These are phyloP conservation scores for Salvia rosmarinus DNA, from an alignment of 257 asterid species.

Conservation along the genomic window DNA sequence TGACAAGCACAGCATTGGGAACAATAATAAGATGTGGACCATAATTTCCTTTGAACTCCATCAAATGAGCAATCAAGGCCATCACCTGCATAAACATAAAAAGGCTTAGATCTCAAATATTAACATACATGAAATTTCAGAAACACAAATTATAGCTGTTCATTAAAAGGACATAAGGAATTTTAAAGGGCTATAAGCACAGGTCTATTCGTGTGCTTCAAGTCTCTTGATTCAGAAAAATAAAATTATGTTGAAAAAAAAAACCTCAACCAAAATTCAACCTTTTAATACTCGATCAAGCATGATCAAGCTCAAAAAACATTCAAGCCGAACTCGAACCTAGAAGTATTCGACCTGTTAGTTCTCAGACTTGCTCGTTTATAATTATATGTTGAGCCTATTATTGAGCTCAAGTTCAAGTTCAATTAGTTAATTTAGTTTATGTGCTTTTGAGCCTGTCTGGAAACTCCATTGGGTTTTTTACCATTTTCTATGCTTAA, in stretches of 20 bases:
- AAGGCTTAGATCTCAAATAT: slow-evolving; percentile 18
- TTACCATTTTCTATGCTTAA: neutral
- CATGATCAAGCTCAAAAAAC: too few relatives aligned
- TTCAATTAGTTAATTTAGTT: neutral
- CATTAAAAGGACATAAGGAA: slow-evolving; percentile 14
- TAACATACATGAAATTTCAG: slow-evolving; percentile 23
- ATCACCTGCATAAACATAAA: slow-evolving; percentile 67
- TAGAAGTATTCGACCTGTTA: neutral
- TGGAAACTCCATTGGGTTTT: neutral
- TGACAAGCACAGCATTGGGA: slow-evolving; percentile 98
- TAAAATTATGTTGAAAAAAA: neutral
- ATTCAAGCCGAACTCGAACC: neutral
- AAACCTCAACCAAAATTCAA: neutral
- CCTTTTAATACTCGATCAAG: neutral
- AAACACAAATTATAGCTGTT: slow-evolving; percentile 11
- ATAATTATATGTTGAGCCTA: neutral
- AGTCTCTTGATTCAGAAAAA: neutral
- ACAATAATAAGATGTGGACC: slow-evolving; percentile 99
- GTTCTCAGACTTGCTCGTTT: neutral
- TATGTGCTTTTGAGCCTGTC: neutral
- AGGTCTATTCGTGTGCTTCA: neutral
- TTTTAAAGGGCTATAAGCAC: neutral
- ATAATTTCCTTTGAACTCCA: slow-evolving; percentile 98
- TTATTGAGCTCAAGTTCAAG: neutral
- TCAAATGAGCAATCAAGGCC: slow-evolving; percentile 91